Percentiles rank a stretch among this genome's conserved stretches.
These are phyloP conservation scores for Chenopodium quinoa DNA, from an alignment of 148 eudicot species.

Conservation along the genomic window DNA sequence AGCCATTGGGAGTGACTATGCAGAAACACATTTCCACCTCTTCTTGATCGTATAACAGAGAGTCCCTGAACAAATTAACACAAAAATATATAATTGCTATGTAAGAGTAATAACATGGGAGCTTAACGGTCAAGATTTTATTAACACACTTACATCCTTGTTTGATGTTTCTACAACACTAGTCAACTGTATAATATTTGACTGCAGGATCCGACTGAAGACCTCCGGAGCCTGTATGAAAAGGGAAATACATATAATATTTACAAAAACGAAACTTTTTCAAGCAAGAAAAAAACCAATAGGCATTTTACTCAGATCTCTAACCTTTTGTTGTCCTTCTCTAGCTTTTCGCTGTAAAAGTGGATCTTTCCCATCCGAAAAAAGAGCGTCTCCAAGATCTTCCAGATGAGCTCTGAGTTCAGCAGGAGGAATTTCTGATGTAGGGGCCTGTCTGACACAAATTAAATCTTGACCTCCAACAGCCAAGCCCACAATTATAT, in stretches of 20 bases:
- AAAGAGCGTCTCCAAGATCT: slow-evolving; percentile 88
- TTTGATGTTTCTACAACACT: slow-evolving; percentile 80
- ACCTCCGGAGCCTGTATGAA: slow-evolving; percentile 70
- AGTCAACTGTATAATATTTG: slow-evolving; percentile 70
- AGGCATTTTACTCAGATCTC: not conserved
- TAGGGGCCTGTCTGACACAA: slow-evolving; percentile 73
- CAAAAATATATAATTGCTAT: not conserved
- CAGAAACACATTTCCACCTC: slow-evolving; percentile 82
- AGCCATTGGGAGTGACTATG: slow-evolving; percentile 89
- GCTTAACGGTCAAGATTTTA: not conserved
- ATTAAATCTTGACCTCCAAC: slow-evolving; percentile 95
- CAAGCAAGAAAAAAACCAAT: not conserved
- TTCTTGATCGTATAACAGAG: slow-evolving; percentile 74
- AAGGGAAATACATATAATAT: slow-evolving; percentile 5
- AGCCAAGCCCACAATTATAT: slow-evolving; percentile 82
- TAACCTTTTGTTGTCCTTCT: slow-evolving; percentile 62
- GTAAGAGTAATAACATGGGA: not conserved
- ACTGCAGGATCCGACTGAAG: slow-evolving; percentile 74
- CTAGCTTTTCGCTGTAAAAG: slow-evolving; percentile 52
- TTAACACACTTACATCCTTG: slow-evolving; percentile 66
- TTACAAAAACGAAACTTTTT: too few species aligned
- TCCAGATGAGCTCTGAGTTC: slow-evolving; percentile 78
- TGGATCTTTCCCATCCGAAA: slow-evolving; percentile 69
- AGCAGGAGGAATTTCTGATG: slow-evolving; percentile 63
- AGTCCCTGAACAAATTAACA: slow-evolving; percentile 67